Base-by-base conservation (phyloP, 2,329 filamentous ascomycete genomes). In the Colletotrichum tropicicola region DNA sequence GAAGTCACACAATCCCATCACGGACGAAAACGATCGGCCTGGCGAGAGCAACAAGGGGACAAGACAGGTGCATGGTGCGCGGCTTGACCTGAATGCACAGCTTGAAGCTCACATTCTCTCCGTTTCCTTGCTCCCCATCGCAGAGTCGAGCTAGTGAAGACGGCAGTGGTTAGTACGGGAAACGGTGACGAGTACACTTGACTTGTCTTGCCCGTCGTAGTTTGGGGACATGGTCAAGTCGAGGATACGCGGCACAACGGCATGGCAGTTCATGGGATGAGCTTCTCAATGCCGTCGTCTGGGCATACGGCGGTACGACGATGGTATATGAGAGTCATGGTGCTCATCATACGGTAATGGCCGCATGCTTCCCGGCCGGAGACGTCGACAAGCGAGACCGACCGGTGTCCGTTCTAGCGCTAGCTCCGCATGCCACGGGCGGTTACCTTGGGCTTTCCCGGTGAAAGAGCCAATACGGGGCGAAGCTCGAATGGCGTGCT, bases 351-450 rank as follows among this genome's bases (percentile, higher is more conserved):
- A 21, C 32, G 49, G 13, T 28, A 32, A 28, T 56, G 43, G 30
- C 8, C 13, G 41, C 25, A 52, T 41, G 32, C 28, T 19, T 45
- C 10, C 19, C 41, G 41, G 43, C 61, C 48, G 61, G 27, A 60
- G 48, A 49, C 56, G 61, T 60, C 57, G 28, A 53, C 32, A 43
- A 41, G 15, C 35, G 10, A 15, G 37, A 15, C 28, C 27, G 28
- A 21, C 48, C 41, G 47, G 56, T 32, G 35, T n/a, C 21, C 37
- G 44, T 21, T 45, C 49, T 62, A 30, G 49, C 45, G 43, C 44
- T 55, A 62, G 51, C 30, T 51, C 44, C 28, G 58, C 62, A 56
- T 65, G 58, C 58, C 62, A 56, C 25, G 28, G 57, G 48, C 21
- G 28, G 52, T 39, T 44, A 47, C 19, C n/a, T n/a, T n/a, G n/a